Conservation (phyloP, 148 eudicot species). For the Hydrangea macrophylla region DNA sequence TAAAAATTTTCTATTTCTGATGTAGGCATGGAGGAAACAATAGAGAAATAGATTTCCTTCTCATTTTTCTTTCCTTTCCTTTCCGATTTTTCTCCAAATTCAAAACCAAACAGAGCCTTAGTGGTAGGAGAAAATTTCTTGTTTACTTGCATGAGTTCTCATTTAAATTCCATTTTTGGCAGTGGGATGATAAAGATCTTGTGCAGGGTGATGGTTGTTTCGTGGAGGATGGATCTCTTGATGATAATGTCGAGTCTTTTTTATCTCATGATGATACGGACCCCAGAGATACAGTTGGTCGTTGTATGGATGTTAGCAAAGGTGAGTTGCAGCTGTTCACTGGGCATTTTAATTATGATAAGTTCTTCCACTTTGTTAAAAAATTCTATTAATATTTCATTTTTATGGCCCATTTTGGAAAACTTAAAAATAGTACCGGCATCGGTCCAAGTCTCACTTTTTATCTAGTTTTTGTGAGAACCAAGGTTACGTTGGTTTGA, state of each 20-base stretch:
- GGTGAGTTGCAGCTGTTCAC: slow-evolving; percentile 32
- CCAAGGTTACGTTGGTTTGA: no score
- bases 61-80: no score
- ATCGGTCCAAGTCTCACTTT: no score
- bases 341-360: neutral
- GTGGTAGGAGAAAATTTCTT: neutral
- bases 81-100: no score
- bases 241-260: slow-evolving; percentile 90
- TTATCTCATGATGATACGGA: slow-evolving; percentile 86
- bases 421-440: no score
- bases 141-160: slow-evolving; percentile 7
- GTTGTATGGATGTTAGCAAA: slow-evolving; percentile 80
- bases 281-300: slow-evolving; percentile 64
- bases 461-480: no score
- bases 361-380: neutral
- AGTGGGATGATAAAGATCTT: slow-evolving; percentile 69
- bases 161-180: slow-evolving; percentile 33
- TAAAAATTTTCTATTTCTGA: no score
- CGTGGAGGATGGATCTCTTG: slow-evolving; percentile 91
- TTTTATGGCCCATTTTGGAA: no score
- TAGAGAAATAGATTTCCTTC: no score
- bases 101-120: no score
- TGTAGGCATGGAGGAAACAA: no score
- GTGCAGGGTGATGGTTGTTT: slow-evolving; percentile 89
- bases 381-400: no score